phyloP scores from a whole-genome alignment of 257 asterid species.

The Primulina tabacum region DNA sequence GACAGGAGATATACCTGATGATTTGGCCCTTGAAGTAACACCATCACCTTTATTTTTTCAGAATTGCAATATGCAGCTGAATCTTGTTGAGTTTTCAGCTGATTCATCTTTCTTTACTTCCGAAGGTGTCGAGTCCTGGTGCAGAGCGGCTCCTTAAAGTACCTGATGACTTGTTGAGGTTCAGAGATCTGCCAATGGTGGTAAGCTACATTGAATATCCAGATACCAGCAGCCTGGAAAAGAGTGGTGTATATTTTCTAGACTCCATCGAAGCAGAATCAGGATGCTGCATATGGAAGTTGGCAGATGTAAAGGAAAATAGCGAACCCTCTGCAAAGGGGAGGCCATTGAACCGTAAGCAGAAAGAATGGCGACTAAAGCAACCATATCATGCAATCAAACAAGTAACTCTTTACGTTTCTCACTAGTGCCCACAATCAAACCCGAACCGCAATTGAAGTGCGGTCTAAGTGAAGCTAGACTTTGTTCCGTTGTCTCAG shows the following conservation, averaged over 20 bases:
- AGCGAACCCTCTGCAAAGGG: conserved; percentile 83
- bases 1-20: conserved; percentile 71
- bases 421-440: conserved; percentile 13
- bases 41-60: neutral
- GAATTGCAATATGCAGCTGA: neutral
- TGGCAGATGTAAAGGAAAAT: conserved; percentile 90
- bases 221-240: conserved; percentile 33
- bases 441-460: neutral
- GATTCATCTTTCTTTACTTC: conserved; percentile 16
- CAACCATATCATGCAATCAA: conserved; percentile 47
- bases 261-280: conserved; percentile 63
- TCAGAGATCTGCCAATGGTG: conserved; percentile 71
- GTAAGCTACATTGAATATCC: conserved; percentile 52
- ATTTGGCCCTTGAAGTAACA: conserved; percentile 83
- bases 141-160: conserved; percentile 78
- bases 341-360: conserved; percentile 75
- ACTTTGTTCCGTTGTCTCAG: too few species aligned
- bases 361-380: conserved; percentile 60
- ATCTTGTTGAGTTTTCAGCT: neutral
- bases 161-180: conserved; percentile 75
- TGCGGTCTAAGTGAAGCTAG: neutral
- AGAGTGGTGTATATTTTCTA: conserved; percentile 54
- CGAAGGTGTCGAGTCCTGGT: conserved; percentile 88
- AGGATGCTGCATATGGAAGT: conserved; percentile 67
- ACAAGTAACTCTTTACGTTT: conserved; percentile 48